Conservation (phyloP, 805 yeast species). For the Barnettozyma vustinii region DNA sequence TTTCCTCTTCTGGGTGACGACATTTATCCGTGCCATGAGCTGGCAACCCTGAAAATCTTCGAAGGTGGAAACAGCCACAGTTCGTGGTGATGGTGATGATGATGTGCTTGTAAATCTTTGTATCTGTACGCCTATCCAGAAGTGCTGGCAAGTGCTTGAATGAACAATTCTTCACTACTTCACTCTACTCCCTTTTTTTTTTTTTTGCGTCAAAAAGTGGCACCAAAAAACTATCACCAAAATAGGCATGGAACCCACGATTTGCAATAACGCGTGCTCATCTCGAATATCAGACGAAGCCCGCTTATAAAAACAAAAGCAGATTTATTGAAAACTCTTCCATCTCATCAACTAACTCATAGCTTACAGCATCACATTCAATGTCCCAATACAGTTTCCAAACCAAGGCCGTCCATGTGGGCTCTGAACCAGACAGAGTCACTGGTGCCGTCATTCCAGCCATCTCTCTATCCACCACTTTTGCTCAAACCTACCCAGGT, state of each 20-base stretch:
- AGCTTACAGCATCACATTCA: neutral
- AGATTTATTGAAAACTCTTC: neutral
- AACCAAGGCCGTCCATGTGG: conserved; percentile 82
- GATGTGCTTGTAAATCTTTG: too few relatives aligned
- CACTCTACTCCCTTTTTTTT: neutral
- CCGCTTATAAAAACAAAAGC: neutral
- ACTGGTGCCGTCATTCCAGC: conserved; percentile 89
- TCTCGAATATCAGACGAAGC: neutral
- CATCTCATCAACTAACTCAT: neutral
- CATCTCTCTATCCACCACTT: conserved; percentile 78
- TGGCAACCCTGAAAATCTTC: conserved; percentile 1
- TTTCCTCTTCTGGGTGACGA: conserved; percentile 1
- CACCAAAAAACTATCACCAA: neutral
- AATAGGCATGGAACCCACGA: neutral
- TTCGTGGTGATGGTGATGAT: neutral
- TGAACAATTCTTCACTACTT: neutral
- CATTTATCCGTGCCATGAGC: conserved; percentile 7
- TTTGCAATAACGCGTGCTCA: conserved; percentile 7
- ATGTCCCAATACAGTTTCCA: conserved; percentile 45
- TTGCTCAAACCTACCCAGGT: conserved; percentile 74
- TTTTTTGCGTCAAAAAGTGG: conserved; percentile 2
- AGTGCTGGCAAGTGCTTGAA: too few relatives aligned
- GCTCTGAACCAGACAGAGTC: conserved; percentile 59
- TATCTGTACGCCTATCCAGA: neutral
- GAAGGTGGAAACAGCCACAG: neutral